Evolutionary conservation across 1,139 yeast genomes (phyloP), one percentile per base, ranked within the genome.

Genomic region (Candida gigantensis): DNA sequence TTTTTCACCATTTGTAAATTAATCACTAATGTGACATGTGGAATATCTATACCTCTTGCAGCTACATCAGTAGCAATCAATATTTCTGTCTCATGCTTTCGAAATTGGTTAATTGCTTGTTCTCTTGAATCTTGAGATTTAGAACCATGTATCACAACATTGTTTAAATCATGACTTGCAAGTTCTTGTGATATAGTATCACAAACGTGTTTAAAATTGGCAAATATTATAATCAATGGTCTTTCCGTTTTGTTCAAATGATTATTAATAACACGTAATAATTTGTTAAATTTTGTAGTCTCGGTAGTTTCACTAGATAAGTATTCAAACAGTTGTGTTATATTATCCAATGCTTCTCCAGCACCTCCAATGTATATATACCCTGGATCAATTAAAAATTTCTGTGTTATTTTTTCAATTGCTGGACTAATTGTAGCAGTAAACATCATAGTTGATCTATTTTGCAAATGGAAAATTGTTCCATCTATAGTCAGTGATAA

Each of bases 21-120:
- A 11, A 90, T 62, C 6, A 92, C 97, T 30, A 90, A 60, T 0
- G 94, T 77, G 7, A 92, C 95, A 50, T 86, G 77, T 0, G 92
- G 84, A 12, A 92, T 81, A 61, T 92, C 97, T 42, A 92, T 81
- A 60, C 98, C 98, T 66, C 98, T 79, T 4, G 97, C 96, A 2
- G 97, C 97, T 36, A 92, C 90, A 53, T 92, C 97, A 0, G 98
- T 92, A 8, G 97, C 97, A 21, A 92, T 83, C 34, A 92, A 65
- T 8, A 87, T 68, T 37, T 79, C 80, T 1, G 79, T 77, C 19
- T 68, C 65, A 19, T 88, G 86, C 9, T 68, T 55, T 37, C 81
- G 74, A 55, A 92, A 77, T 27, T 79, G 77, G 13, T 68, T 67
- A 30, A 92, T 70, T 0, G 96, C 84, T n/a, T 62, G 60, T 53